Percentiles rank a stretch among this genome's conserved stretches.
phyloP scores from a whole-genome alignment of 306 rosid species.

The Trichosanthes cucumerina region DNA sequence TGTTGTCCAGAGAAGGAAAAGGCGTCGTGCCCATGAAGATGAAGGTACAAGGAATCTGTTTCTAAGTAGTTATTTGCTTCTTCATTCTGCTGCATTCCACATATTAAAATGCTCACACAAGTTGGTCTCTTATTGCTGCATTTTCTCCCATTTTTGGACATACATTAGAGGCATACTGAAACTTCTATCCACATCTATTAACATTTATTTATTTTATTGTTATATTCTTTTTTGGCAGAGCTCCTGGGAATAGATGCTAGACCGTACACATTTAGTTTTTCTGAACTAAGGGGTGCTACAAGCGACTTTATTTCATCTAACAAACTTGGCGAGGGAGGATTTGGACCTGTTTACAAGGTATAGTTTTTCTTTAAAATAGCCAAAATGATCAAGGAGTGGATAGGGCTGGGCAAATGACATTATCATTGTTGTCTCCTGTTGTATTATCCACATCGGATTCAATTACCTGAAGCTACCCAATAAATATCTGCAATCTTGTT shows the following conservation, averaged over 20 bases:
- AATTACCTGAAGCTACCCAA: neutral
- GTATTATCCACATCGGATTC: neutral
- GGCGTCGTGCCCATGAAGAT: slow-evolving; percentile 10
- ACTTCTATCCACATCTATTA: neutral
- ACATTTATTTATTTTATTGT: slow-evolving; percentile 1
- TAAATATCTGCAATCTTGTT: neutral
- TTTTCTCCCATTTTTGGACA: neutral
- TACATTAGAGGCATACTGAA: neutral
- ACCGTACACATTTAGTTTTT: slow-evolving; percentile 57
- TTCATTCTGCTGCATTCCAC: neutral
- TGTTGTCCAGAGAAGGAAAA: slow-evolving; percentile 36
- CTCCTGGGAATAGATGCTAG: slow-evolving; percentile 52
- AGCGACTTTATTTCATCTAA: slow-evolving; percentile 42
- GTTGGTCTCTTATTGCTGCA: neutral
- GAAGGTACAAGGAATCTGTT: slow-evolving; percentile 32
- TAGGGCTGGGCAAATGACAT: neutral
- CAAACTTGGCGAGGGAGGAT: slow-evolving; percentile 84
- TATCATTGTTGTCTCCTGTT: neutral
- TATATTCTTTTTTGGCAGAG: slow-evolving; percentile 28
- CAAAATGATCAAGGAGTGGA: neutral
- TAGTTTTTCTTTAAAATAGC: neutral
- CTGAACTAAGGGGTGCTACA: slow-evolving; percentile 54
- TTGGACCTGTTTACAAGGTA: slow-evolving; percentile 80
- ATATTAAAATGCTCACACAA: neutral
- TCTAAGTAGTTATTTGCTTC: slow-evolving; percentile 2